phyloP scores from a whole-genome alignment of 148 eudicot species.

The Heliosperma pusillum region DNA sequence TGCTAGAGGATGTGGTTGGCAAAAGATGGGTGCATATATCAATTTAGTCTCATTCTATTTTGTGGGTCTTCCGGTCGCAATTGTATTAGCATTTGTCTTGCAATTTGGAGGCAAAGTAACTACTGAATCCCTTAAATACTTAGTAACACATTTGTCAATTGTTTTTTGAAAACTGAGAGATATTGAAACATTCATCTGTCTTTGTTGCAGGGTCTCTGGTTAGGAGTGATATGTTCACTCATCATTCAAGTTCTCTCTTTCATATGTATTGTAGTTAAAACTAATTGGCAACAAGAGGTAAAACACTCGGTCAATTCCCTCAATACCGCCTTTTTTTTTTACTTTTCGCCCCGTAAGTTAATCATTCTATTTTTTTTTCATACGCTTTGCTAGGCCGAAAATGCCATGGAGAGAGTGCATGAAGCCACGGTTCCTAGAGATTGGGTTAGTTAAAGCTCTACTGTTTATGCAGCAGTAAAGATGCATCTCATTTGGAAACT shows the following conservation, averaged over 20 bases:
- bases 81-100: constrained; percentile 29
- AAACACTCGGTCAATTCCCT: background rate
- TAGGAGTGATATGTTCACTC: background rate
- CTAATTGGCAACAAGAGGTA: background rate
- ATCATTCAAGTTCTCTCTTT: background rate
- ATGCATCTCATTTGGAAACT: background rate
- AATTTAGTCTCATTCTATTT: constrained; percentile 75
- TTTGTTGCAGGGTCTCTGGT: constrained; percentile 21
- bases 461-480: background rate
- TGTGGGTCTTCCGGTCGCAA: constrained; percentile 61
- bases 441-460: background rate
- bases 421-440: background rate
- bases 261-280: background rate
- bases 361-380: background rate
- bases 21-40: constrained; percentile 69
- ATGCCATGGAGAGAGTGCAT: background rate
- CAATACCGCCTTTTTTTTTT: background rate
- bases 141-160: background rate
- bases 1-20: constrained; percentile 80
- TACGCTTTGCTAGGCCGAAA: background rate
- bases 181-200: background rate
- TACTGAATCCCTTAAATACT: background rate
- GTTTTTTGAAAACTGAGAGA: background rate
- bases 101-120: constrained; percentile 25
- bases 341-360: no score